A percentile compares a stretch with the other conserved stretches of the same genome.
phyloP scores from a whole-genome alignment of 805 yeast genomes.

The Candida sakaeoensis region DNA sequence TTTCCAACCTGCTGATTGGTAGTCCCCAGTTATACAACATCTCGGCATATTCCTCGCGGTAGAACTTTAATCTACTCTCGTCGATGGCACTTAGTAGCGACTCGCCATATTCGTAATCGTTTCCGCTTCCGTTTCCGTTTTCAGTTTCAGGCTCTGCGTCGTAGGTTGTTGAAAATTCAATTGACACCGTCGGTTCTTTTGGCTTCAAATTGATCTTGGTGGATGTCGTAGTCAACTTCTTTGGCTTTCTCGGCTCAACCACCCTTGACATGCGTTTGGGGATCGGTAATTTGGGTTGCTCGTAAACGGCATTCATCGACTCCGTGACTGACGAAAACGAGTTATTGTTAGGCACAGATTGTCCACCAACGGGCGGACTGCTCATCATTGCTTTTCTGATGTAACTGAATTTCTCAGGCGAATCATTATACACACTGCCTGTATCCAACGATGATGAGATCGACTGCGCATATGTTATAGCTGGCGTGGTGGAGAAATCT shows the following conservation, averaged over 20 bases:
- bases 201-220: conserved; percentile 1
- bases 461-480: conserved; percentile 9
- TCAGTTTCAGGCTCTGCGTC: conserved; percentile 44
- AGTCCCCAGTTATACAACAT: conserved; percentile 81
- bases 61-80: conserved; percentile 31
- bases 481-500: conserved; percentile 7
- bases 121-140: too few relatives aligned
- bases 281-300: not conserved
- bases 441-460: conserved; percentile 10
- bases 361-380: not conserved
- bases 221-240: not conserved
- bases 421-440: conserved; percentile 6
- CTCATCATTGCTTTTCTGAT: conserved; percentile 9
- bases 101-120: conserved; percentile 38
- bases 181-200: conserved; percentile 29
- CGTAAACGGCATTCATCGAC: not conserved
- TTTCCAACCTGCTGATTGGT: conserved; percentile 73
- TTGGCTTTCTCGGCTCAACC: conserved; percentile 2
- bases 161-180: conserved; percentile 46
- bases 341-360: conserved; percentile 1
- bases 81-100: conserved; percentile 40
- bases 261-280: conserved; percentile 3
- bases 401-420: conserved; percentile 11
- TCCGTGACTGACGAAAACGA: conserved; percentile 10
- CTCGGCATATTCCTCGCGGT: conserved; percentile 71